Evolutionary conservation across 805 yeast species (phyloP), one percentile per base, ranked within the genome.

Genomic region (Myxozyma neglecta): DNA sequence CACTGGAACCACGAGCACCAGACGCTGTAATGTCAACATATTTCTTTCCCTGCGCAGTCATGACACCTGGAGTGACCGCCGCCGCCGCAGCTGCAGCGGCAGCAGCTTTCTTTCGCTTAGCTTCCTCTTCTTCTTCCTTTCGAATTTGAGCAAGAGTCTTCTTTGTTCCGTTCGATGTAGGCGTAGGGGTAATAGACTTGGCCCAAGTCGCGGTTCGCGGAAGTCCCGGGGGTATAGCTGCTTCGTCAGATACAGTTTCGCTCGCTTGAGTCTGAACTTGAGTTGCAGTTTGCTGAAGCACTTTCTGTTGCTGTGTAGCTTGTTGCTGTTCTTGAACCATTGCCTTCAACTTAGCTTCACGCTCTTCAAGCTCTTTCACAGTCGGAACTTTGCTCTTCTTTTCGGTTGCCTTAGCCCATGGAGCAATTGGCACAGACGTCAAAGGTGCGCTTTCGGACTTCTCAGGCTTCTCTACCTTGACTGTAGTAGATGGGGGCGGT

Each of bases 111-210:
- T 53, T 45, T 53, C 61, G 63, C 52, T 59, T 59, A 11, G 70
- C 66, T 4, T 69, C 73, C 35, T 68, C 71, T 49, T 69, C 74
- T 57, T 76, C 79, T 63, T 77, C 80, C 56, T 64, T 69, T 66
- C 76, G 78, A 56, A 76, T 75, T 55, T 76, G 75, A 11, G 74
- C 72, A 32, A 76, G 63, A 1, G 77, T 68, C 60, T 73, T 73
- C 51, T 69, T 70, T 8, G 73, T 71, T 3, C 63, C 63, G 5
- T 69, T 29, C 6, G 68, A 18, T 6, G 63, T 44, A 3, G 56
- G 64, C 3, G 72, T 57, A 18, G 66, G 39, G 46, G 61, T 51
- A 35, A 68, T 57, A 66, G 20, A 36, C 53, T 49, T 56, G 24
- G 68, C 69, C 70, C 73, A 67, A n/a, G 68, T 67, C 8, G 72